A percentile compares a stretch with the other conserved stretches of the same genome.
Conservation (phyloP, 306 rosid species). For the Quercus alba region DNA sequence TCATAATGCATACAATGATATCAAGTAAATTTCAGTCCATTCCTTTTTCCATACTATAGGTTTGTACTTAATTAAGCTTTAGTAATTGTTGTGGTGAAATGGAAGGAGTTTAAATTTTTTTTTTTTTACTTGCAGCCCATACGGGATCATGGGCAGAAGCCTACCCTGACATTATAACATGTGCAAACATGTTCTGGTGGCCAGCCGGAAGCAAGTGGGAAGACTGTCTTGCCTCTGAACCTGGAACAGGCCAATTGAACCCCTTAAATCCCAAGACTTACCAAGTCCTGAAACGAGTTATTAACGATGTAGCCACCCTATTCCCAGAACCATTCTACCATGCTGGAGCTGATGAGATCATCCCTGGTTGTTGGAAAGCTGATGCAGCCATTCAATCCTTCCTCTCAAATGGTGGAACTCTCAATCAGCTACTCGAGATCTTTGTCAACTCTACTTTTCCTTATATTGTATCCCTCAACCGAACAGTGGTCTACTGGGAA, state of each 20-base stretch:
- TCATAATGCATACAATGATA: too few relatives aligned
- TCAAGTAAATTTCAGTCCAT: background rate
- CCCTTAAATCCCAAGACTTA: slow-evolving; percentile 81
- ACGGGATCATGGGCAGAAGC: slow-evolving; percentile 91
- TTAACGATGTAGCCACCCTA: slow-evolving; percentile 44
- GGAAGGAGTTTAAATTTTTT: background rate
- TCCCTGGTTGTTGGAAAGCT: slow-evolving; percentile 84
- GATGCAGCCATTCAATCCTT: slow-evolving; percentile 55
- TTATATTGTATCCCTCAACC: slow-evolving; percentile 62
- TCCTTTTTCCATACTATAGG: background rate
- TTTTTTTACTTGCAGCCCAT: slow-evolving; percentile 52
- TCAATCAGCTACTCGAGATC: slow-evolving; percentile 60
- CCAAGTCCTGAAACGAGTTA: slow-evolving; percentile 67
- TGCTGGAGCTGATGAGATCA: slow-evolving; percentile 67
- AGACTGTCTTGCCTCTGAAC: slow-evolving; percentile 65
- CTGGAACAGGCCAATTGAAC: slow-evolving; percentile 88
- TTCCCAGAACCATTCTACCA: slow-evolving; percentile 81
- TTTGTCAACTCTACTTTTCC: slow-evolving; percentile 74
- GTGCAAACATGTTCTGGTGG: slow-evolving; percentile 90
- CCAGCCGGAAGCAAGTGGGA: slow-evolving; percentile 51
- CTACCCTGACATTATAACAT: slow-evolving; percentile 76
- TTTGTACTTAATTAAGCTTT: too few relatives aligned
- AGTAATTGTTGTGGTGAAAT: background rate
- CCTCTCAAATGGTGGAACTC: slow-evolving; percentile 63
- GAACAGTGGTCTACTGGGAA: slow-evolving; percentile 84